Evolutionary conservation across 768 basidiomycete genomes (phyloP), one percentile per base, ranked within the genome.

Genomic region (Phanerochaete sordida): DNA sequence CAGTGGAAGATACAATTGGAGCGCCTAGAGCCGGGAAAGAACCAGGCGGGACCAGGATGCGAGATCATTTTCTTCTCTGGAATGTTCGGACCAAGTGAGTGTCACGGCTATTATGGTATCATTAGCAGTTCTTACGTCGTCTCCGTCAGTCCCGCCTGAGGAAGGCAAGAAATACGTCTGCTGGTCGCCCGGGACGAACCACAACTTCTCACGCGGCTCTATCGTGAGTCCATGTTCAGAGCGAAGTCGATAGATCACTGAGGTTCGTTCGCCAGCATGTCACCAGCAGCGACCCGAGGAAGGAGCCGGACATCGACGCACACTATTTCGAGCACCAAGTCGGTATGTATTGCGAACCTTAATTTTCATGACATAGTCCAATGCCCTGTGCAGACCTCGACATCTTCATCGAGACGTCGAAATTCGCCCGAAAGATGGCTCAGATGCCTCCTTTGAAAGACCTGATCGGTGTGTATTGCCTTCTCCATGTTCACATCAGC

Each of bases 201-300:
- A 69, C 44, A 63, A 64, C 3, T 72, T 71, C 57, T 68, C 66
- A 2, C 60, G 69, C 12, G 73, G 73, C 3, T 66, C 68, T 3
- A 67, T 73, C 27, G 69, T 71, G 46, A 45, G 60, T 54, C 7
- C 9, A 21, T 52, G 35, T 2, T 57, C 6, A 26, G 23, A 7
- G 11, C 15, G 35, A 2, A 7, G 19, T 16, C 19, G 33, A 33
- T 12, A 21, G 16, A 39, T 3, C 35, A 23, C 6, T 27, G 11
- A 2, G 15, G 16, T 26, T 23, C 33, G 5, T 59, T 1, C n/a
- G n/a, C n/a, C 51, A 60, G 59, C 59, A 61, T 35, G 43, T 56
- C 23, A 31, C 43, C 26, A 56, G 54, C 3, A 28, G 6, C 9
- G 47, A 61, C 47, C 59, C 59, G 0, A 19, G 13, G 45, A 24